phyloP scores from a whole-genome alignment of 75 land plant genomes.

The Picea sitchensis region DNA sequence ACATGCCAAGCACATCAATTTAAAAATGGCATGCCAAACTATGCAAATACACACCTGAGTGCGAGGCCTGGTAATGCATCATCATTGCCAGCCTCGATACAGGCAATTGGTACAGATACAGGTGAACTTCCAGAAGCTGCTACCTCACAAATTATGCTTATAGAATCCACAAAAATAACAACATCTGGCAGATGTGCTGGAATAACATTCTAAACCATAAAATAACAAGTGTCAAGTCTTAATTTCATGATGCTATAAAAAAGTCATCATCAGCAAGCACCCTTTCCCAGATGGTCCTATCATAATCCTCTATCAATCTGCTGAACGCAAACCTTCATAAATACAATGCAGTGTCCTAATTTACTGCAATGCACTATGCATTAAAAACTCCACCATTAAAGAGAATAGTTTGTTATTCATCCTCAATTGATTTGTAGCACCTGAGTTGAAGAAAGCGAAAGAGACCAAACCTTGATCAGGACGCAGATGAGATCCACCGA shows the following conservation, averaged over 20 bases:
- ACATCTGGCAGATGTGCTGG: conserved; percentile 77
- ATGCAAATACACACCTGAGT: conserved; percentile 57
- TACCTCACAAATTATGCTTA: conserved; percentile 85
- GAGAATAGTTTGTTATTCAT: not conserved
- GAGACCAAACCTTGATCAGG: conserved; percentile 65
- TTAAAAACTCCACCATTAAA: not conserved
- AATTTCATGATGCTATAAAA: not conserved
- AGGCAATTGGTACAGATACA: conserved; percentile 69
- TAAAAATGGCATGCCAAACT: too few relatives aligned
- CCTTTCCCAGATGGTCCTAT: not conserved
- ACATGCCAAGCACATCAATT: too few relatives aligned
- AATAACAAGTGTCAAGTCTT: not conserved
- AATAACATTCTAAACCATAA: conserved; percentile 58
- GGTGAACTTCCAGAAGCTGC: conserved; percentile 59
- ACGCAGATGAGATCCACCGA: conserved; percentile 93
- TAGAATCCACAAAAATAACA: conserved; percentile 77
- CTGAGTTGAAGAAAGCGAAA: not conserved
- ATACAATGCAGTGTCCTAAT: not conserved
- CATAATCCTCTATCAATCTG: not conserved
- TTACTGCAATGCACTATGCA: not conserved
- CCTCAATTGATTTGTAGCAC: not conserved
- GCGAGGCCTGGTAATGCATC: conserved; percentile 79
- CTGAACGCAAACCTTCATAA: not conserved
- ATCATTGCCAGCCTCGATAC: conserved; percentile 86
- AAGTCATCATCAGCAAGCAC: not conserved